phyloP scores from a whole-genome alignment of 495 filamentous ascomycete genomes.

The Aspergillus ellipticus region DNA sequence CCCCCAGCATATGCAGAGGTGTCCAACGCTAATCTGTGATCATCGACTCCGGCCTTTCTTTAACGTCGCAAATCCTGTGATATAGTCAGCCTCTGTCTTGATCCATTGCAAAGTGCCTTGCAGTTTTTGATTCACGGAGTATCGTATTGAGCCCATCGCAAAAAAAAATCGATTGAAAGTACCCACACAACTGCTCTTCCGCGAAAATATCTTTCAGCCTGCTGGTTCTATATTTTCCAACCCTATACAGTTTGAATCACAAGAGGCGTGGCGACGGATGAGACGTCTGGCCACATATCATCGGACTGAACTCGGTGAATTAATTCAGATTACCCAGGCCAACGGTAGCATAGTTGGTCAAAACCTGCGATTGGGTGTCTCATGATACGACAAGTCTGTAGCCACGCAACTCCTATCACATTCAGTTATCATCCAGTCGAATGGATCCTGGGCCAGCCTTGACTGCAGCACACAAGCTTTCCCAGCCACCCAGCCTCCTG shows the following conservation, averaged over 20 bases:
- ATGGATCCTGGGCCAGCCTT: slow-evolving; percentile 16
- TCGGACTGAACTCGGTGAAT: neutral
- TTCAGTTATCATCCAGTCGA: slow-evolving; percentile 7
- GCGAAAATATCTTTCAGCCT: neutral
- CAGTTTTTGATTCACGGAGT: slow-evolving; percentile 4
- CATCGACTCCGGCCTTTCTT: slow-evolving; percentile 18
- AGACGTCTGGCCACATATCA: neutral
- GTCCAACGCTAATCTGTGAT: slow-evolving; percentile 31
- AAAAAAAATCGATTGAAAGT: neutral
- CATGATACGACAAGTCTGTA: slow-evolving; percentile 8
- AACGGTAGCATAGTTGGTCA: neutral
- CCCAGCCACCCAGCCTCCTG: slow-evolving; percentile 41
- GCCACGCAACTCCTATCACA: slow-evolving; percentile 9
- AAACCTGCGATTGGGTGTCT: neutral
- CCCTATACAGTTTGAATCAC: neutral
- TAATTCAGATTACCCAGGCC: neutral
- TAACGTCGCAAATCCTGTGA: slow-evolving; percentile 9
- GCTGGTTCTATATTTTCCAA: neutral
- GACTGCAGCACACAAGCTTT: slow-evolving; percentile 17
- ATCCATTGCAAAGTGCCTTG: slow-evolving; percentile 3
- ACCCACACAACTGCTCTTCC: neutral
- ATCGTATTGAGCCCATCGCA: neutral
- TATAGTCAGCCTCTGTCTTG: slow-evolving; percentile 9
- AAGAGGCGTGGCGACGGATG: neutral
- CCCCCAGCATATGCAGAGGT: slow-evolving; percentile 32